Base-by-base conservation (phyloP, 179 eudicot genomes). In the Actinidia polygama region DNA sequence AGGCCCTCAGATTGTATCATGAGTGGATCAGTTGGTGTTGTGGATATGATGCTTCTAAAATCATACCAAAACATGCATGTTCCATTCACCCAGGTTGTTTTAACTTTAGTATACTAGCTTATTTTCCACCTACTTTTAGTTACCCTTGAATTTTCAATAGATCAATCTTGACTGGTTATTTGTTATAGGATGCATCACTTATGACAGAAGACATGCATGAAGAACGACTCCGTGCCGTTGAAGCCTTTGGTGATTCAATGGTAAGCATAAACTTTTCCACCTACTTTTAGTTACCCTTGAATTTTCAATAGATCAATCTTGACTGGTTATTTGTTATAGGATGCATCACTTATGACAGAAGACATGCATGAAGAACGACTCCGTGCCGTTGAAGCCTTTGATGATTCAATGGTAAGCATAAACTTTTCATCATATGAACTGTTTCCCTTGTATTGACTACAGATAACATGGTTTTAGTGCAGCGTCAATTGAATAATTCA, bases 201-300 rank as follows among this genome's bases (percentile, higher is more conserved):
- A 97, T 97, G 99, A 97, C 99, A 8, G 99, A 96, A 89, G 98
- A 97, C 85, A 97, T 97, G 98, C 99, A 95, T 86, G 99, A 96
- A 86, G 99, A 96, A 84, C 88, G 98, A 81, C 85, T 96, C 47
- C 91, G 80, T 72, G 99, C 95, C 67, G 92, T 92, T 77, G 96
- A 93, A 86, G 96, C 92, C 85, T 90, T 91, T 79, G 92, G 92
- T 36, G 88, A 89, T 86, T 92, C 96, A 55, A 88, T 83, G 78
- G 99, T n/a, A n/a, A n/a, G n/a, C n/a, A n/a, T n/a, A n/a, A n/a
- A n/a, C n/a, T n/a, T n/a, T n/a, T n/a, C n/a, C n/a, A n/a, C n/a
- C n/a, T n/a, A n/a, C n/a, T n/a, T n/a, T n/a, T n/a, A n/a, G n/a
- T n/a, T n/a, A n/a, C n/a, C n/a, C n/a, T n/a, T n/a, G n/a, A n/a